Evolutionary conservation across 345 rosid species (phyloP).

Genomic region (Eutrema japonicum): DNA sequence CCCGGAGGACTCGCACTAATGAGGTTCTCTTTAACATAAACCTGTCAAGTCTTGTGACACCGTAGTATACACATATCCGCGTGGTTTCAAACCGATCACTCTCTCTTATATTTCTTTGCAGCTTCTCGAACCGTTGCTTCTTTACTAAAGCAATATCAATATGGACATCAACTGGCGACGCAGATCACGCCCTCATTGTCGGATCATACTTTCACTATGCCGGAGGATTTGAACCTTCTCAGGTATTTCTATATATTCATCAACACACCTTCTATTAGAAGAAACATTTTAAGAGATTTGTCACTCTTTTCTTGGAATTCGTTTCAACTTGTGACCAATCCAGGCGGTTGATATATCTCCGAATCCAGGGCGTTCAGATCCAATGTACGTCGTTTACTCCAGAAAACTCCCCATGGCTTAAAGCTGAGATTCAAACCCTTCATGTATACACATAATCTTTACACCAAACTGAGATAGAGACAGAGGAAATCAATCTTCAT

Average conservation of each 20-base stretch:
- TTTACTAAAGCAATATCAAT: conserved; percentile 90
- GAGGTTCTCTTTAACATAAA: conserved; percentile 52
- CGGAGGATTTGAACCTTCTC: conserved; percentile 89
- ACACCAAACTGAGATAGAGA: conserved; percentile 5
- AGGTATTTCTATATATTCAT: conserved; percentile 49
- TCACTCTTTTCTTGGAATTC: neutral
- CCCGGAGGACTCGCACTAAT: conserved; percentile 82
- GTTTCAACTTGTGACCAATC: conserved; percentile 24
- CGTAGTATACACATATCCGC: neutral
- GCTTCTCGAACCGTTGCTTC: conserved; percentile 91
- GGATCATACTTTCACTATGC: conserved; percentile 91
- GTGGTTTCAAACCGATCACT: conserved; percentile 6
- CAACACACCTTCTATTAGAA: conserved; percentile 4
- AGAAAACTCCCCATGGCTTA: conserved; percentile 61
- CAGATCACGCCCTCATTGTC: conserved; percentile 82
- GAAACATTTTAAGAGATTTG: neutral
- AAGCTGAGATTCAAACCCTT: conserved; percentile 1
- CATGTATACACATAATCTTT: neutral
- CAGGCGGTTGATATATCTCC: conserved; percentile 97
- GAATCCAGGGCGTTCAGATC: conserved; percentile 83
- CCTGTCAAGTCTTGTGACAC: conserved; percentile 2
- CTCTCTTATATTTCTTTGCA: conserved; percentile 36
- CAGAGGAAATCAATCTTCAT: neutral
- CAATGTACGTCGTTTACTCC: conserved; percentile 79
- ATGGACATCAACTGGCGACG: conserved; percentile 93